phyloP scores from a whole-genome alignment of 139 green algal genomes.

The Micractinium sp. region DNA sequence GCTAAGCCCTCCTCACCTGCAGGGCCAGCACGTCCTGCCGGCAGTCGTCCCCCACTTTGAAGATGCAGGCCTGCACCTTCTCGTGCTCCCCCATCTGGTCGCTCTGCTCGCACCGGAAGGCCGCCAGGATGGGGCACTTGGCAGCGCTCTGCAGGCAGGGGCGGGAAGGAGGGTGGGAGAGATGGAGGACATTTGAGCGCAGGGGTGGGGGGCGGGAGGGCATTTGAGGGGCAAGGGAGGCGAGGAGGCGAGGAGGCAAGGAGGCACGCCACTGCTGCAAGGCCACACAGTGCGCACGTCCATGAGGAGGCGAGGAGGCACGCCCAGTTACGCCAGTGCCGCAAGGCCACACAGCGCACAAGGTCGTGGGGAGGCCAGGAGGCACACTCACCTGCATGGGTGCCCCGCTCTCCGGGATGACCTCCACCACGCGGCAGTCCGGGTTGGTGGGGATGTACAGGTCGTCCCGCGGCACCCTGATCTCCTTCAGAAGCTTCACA shows the following conservation, averaged over 20 bases:
- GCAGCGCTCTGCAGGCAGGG: conserved; percentile 31
- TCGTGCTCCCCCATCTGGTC: conserved; percentile 10
- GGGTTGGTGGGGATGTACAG: conserved; percentile 94
- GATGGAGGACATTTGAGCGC: not conserved
- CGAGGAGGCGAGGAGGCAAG: no score
- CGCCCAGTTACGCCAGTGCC: not conserved
- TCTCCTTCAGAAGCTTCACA: conserved; percentile 37
- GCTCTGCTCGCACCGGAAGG: conserved; percentile 79
- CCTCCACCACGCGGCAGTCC: conserved; percentile 65
- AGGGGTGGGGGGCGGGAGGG: no score
- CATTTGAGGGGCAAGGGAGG: not conserved
- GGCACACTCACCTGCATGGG: conserved; percentile 82
- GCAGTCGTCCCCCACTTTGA: conserved; percentile 97
- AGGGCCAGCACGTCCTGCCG: conserved; percentile 97
- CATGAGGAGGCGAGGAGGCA: no score
- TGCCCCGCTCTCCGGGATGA: conserved; percentile 69
- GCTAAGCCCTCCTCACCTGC: conserved; percentile 71
- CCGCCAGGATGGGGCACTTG: conserved; percentile 92
- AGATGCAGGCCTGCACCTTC: conserved; percentile 77
- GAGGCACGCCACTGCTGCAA: not conserved
- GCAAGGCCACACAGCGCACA: no score
- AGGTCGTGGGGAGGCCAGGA: no score
- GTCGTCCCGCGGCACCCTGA: conserved; percentile 62
- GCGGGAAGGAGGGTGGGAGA: not conserved
- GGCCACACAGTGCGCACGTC: not conserved